Evolutionary conservation across 108 stramenopile species (phyloP).

Genomic region (Cafeteria roenbergensis): DNA sequence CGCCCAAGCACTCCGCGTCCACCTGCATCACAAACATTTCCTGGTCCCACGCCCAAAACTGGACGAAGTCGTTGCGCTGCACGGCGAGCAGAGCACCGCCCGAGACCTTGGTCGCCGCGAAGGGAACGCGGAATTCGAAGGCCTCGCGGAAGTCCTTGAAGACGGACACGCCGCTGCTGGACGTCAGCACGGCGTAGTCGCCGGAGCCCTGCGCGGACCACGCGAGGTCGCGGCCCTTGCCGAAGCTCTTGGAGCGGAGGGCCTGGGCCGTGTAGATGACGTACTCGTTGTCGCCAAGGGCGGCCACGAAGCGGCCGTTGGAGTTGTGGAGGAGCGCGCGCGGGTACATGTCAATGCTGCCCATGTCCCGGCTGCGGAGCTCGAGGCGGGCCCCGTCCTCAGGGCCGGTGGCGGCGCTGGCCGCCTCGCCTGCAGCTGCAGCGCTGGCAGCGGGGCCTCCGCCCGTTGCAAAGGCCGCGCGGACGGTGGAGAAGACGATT

Average conservation of each 20-base stretch:
- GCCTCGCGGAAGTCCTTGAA: constrained; percentile 87
- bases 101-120: constrained; percentile 78
- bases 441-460: no score
- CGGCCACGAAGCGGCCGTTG: constrained; percentile 91
- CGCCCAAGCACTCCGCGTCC: constrained; percentile 53
- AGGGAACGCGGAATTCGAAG: constrained; percentile 63
- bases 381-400: constrained; percentile 60
- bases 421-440: neutral
- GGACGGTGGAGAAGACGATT: constrained; percentile 33
- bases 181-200: constrained; percentile 91
- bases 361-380: constrained; percentile 69
- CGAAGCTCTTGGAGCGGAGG: constrained; percentile 90
- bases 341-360: constrained; percentile 84
- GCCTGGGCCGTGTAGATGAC: constrained; percentile 97
- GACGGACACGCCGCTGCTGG: constrained; percentile 68
- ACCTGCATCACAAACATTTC: constrained; percentile 81
- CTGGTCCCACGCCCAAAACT: constrained; percentile 90
- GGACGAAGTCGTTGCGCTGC: constrained; percentile 72
- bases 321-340: constrained; percentile 86
- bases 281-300: constrained; percentile 97
- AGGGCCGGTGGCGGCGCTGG: neutral
- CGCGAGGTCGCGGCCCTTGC: constrained; percentile 88
- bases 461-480: neutral
- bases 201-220: constrained; percentile 88
- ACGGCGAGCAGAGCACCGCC: constrained; percentile 84